phyloP scores from a whole-genome alignment of 306 rosid genomes.

The Albizia julibrissin region DNA sequence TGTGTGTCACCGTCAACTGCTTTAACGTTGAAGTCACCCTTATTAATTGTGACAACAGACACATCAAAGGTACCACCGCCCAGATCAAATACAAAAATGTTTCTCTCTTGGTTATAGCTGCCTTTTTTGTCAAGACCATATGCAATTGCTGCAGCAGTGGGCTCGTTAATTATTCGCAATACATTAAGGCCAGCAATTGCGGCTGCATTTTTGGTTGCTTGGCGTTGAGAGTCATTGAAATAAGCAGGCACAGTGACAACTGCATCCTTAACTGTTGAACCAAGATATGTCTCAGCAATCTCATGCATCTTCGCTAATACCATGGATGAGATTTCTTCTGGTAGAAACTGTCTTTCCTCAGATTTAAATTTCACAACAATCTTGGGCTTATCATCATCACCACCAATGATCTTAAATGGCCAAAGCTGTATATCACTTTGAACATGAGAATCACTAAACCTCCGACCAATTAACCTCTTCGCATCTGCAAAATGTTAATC shows the following conservation, averaged over 20 bases:
- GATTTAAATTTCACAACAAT: constrained; percentile 41
- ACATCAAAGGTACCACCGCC: constrained; percentile 31
- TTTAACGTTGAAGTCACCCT: neutral
- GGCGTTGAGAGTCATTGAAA: neutral
- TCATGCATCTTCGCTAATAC: neutral
- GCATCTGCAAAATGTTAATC: no score
- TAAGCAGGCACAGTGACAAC: constrained; percentile 35
- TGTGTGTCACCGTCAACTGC: neutral
- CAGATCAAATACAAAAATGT: no score
- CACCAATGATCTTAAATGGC: constrained; percentile 51
- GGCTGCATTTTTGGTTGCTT: constrained; percentile 28
- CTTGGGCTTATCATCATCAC: constrained; percentile 43
- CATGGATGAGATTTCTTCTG: constrained; percentile 40
- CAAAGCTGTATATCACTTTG: constrained; percentile 52
- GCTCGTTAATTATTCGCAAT: constrained; percentile 17
- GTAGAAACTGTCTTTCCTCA: constrained; percentile 37
- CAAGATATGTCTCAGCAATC: neutral
- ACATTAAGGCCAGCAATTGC: constrained; percentile 10
- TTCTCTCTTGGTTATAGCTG: neutral
- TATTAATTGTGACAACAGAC: constrained; percentile 2
- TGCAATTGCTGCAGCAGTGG: constrained; percentile 34
- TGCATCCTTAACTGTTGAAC: neutral
- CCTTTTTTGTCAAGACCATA: neutral
- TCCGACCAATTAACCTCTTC: constrained; percentile 55
- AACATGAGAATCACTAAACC: constrained; percentile 15